These are phyloP conservation scores for Euryodendron excelsum DNA, from an alignment of 148 eudicot genomes.

Conservation along the genomic window DNA sequence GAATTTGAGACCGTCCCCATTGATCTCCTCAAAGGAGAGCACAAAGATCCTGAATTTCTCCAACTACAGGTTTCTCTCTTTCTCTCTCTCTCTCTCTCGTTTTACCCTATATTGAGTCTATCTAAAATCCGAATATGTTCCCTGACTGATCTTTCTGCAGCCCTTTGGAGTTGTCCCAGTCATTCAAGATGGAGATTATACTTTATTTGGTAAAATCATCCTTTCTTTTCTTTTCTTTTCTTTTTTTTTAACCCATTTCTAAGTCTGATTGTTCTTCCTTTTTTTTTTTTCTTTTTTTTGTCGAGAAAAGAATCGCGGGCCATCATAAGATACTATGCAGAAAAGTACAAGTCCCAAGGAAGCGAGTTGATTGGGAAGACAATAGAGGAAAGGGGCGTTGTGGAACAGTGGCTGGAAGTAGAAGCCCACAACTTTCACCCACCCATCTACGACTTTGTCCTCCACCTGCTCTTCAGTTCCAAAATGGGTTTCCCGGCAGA, in stretches of 20 bases:
- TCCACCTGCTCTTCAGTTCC: conserved; percentile 27
- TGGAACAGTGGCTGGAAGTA: conserved; percentile 26
- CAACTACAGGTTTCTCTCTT: conserved; percentile 37
- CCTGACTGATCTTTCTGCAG: too few relatives aligned
- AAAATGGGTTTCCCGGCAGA: conserved; percentile 22
- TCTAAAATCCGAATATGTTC: too few relatives aligned
- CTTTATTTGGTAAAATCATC: conserved; percentile 25
- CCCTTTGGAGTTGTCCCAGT: conserved; percentile 26
- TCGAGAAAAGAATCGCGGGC: conserved; percentile 22
- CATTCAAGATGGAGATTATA: conserved; percentile 36
- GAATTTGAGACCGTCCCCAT: conserved; percentile 30
- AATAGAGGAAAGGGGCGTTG: conserved; percentile 17
- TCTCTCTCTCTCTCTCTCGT: neutral
- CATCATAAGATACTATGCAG: conserved; percentile 25
- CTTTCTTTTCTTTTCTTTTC: neutral
- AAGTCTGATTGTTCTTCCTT: too few relatives aligned
- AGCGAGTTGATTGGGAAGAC: conserved; percentile 23
- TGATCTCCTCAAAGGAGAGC: conserved; percentile 30
- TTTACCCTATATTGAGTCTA: too few relatives aligned
- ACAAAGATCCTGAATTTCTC: conserved; percentile 25
- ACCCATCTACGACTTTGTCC: conserved; percentile 22
- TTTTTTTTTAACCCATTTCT: neutral
- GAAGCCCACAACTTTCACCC: conserved; percentile 28
- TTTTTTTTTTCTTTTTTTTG: too few relatives aligned
- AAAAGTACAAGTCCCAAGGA: conserved; percentile 25